phyloP scores from a whole-genome alignment of 148 eudicot genomes.

The Rhododendron ferrugineum region DNA sequence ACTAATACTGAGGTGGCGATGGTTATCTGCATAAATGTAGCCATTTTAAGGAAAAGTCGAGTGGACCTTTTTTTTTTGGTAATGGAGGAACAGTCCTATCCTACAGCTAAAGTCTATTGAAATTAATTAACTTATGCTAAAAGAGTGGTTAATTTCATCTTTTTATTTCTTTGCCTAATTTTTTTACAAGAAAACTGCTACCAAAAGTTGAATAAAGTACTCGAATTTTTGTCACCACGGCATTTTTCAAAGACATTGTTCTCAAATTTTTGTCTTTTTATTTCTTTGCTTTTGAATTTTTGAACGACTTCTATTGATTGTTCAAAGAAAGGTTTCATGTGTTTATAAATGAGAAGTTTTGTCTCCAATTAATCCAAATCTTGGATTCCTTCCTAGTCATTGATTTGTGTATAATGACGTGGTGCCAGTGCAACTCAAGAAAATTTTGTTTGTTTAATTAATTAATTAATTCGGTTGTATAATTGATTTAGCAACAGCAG shows the following conservation, averaged over 20 bases:
- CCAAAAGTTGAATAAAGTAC: not conserved
- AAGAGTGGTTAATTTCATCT: not conserved
- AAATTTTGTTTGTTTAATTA: too few relatives aligned
- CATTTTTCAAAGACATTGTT: not conserved
- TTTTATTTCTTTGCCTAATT: not conserved
- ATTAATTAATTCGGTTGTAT: too few relatives aligned
- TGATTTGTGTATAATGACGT: not conserved
- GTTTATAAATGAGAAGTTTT: not conserved
- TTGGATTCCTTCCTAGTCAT: not conserved
- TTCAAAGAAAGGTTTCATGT: not conserved
- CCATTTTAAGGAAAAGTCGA: not conserved
- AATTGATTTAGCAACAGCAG: not conserved
- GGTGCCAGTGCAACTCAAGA: not conserved
- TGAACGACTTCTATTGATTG: not conserved
- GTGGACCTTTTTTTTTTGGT: too few relatives aligned
- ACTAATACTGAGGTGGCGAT: not conserved
- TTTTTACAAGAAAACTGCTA: not conserved
- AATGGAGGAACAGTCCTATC: too few relatives aligned
- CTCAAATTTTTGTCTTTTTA: too few relatives aligned
- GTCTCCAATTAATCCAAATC: not conserved
- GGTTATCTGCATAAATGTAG: too few relatives aligned
- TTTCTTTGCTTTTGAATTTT: not conserved
- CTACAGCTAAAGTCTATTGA: too few relatives aligned
- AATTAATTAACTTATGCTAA: not conserved
- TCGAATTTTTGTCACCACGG: not conserved